phyloP scores from a whole-genome alignment of 352 stramenopile species.

The Phytophthora nicotianae region DNA sequence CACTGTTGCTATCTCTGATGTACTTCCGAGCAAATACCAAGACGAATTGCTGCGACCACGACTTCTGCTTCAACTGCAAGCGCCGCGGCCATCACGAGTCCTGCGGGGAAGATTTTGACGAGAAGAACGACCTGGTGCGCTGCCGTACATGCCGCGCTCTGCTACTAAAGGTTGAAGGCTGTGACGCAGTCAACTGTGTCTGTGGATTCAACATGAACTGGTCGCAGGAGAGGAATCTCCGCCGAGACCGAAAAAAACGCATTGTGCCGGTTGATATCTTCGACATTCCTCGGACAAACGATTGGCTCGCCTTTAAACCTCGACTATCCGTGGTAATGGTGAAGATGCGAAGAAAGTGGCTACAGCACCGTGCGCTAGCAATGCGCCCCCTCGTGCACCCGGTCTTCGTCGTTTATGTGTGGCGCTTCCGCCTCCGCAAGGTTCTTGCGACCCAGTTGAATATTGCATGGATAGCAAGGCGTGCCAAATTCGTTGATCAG shows the following conservation, averaged over 20 bases:
- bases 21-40: slow-evolving; percentile 30
- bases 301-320: slow-evolving; percentile 8
- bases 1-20: slow-evolving; percentile 45
- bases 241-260: slow-evolving; percentile 13
- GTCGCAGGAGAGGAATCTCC: slow-evolving; percentile 28
- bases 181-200: slow-evolving; percentile 50
- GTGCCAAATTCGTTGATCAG: slow-evolving; percentile 1
- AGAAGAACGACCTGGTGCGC: slow-evolving; percentile 36
- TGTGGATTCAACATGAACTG: slow-evolving; percentile 56
- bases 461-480: background rate
- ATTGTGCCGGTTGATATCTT: slow-evolving; percentile 42
- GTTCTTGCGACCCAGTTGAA: slow-evolving; percentile 6
- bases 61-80: slow-evolving; percentile 68
- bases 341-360: slow-evolving; percentile 11
- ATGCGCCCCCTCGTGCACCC: slow-evolving; percentile 2
- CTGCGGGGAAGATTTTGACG: slow-evolving; percentile 29
- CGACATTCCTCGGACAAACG: slow-evolving; percentile 17
- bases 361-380: slow-evolving; percentile 4
- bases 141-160: slow-evolving; percentile 50
- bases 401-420: slow-evolving; percentile 10
- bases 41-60: slow-evolving; percentile 45
- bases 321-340: slow-evolving; percentile 2
- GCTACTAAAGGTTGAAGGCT: slow-evolving; percentile 60
- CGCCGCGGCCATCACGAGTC: slow-evolving; percentile 33
- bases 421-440: slow-evolving; percentile 22